Conservation (phyloP, 306 rosid species). For the Lithocarpus polystachyus region DNA sequence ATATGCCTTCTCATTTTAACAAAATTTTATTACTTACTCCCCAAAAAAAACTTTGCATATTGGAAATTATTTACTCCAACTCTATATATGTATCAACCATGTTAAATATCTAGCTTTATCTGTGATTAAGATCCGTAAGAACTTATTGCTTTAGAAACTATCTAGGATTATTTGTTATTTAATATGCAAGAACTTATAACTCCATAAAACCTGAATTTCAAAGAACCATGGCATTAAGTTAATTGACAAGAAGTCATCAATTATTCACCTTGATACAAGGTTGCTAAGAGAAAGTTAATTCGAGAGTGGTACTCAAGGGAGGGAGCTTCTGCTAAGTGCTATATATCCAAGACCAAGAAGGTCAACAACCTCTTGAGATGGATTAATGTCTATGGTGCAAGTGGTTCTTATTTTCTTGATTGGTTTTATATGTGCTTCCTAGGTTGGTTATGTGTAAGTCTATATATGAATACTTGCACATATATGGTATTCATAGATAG, state of each 20-base stretch:
- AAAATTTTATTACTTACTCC: no score
- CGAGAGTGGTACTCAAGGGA: not conserved
- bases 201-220: no score
- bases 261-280: not conserved
- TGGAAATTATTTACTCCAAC: not conserved
- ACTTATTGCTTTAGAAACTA: no score
- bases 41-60: not conserved
- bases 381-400: not conserved
- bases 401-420: not conserved
- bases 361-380: not conserved
- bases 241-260: not conserved
- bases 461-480: no score
- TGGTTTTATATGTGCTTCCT: no score
- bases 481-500: no score
- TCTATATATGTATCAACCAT: not conserved
- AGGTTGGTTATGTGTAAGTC: no score
- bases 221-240: not conserved
- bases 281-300: not conserved
- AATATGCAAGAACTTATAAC: no score
- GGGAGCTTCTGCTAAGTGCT: not conserved
- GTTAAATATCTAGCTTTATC: no score
- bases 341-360: not conserved
- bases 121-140: no score
- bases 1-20: no score
- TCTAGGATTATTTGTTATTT: no score